Percentiles rank a stretch among this genome's conserved stretches.
phyloP scores from a whole-genome alignment of 1,284 basidiomycete species.

The Puccinia polysora region DNA sequence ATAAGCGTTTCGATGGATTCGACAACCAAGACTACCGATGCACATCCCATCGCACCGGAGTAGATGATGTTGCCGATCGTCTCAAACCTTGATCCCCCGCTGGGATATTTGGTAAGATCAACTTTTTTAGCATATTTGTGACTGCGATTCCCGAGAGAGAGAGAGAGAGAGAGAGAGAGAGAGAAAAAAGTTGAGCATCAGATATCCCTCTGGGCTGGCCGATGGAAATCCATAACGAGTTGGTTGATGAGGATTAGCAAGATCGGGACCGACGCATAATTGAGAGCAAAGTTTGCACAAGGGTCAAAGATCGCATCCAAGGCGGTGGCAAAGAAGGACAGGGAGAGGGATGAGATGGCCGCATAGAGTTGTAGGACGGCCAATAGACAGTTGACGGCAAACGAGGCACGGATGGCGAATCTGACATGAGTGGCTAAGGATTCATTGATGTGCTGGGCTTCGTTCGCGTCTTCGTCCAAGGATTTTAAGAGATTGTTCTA shows the following conservation, averaged over 20 bases:
- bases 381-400: slow-evolving; percentile 40
- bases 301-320: slow-evolving; percentile 44
- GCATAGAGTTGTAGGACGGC: slow-evolving; percentile 44
- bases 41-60: slow-evolving; percentile 33
- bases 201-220: no score
- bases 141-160: neutral
- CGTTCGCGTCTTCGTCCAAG: slow-evolving; percentile 26
- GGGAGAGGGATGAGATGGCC: slow-evolving; percentile 43
- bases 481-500: slow-evolving; percentile 29
- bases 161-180: neutral
- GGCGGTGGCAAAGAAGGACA: slow-evolving; percentile 45
- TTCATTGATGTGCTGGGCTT: neutral
- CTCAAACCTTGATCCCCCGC: slow-evolving; percentile 80
- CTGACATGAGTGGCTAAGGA: slow-evolving; percentile 17
- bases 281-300: slow-evolving; percentile 38
- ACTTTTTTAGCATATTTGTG: slow-evolving; percentile 30
- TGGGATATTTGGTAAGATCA: slow-evolving; percentile 67
- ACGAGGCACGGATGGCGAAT: slow-evolving; percentile 24
- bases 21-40: slow-evolving; percentile 29
- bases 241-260: neutral
- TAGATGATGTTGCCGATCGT: slow-evolving; percentile 59
- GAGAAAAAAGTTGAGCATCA: neutral
- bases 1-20: slow-evolving; percentile 30
- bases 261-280: slow-evolving; percentile 30
- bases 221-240: neutral